Conservation (phyloP, 495 filamentous ascomycete genomes). For the Polyplosphaeria fusca region DNA sequence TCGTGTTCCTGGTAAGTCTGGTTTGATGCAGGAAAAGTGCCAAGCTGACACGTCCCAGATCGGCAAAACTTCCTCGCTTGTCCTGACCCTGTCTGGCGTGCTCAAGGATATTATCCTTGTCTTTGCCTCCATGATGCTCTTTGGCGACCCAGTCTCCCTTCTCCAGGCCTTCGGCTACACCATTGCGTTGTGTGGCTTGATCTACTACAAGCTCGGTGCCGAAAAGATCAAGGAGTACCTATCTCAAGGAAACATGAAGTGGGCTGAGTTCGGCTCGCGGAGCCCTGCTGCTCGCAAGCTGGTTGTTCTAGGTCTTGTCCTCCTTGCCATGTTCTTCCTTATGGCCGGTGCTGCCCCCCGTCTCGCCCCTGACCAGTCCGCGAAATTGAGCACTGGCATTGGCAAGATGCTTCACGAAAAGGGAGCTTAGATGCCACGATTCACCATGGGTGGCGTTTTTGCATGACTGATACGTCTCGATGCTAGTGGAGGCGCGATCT, state of each 20-base stretch:
- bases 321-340: conserved; percentile 66
- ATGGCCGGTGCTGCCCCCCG: conserved; percentile 52
- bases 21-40: not conserved
- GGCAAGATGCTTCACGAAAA: conserved; percentile 22
- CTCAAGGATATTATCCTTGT: conserved; percentile 98
- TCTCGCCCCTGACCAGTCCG: conserved; percentile 19
- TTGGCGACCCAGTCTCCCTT: conserved; percentile 72
- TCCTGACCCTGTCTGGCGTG: conserved; percentile 95
- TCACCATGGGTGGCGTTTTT: too few species aligned
- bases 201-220: conserved; percentile 95
- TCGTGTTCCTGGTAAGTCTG: conserved; percentile 82
- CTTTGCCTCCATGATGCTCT: conserved; percentile 81
- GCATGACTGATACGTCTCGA: too few species aligned
- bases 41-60: conserved; percentile 57
- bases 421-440: too few species aligned
- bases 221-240: conserved; percentile 79
- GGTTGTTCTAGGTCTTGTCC: conserved; percentile 59
- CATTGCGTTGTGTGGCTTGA: conserved; percentile 82
- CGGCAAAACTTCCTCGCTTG: conserved; percentile 92
- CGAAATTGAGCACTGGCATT: conserved; percentile 14
- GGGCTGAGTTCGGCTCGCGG: conserved; percentile 80
- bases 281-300: conserved; percentile 74
- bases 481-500: too few species aligned
- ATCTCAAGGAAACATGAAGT: conserved; percentile 62
- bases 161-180: conserved; percentile 95